Evolutionary conservation across 371 early-diverging fungal species (phyloP).

Genomic region (Mucor saturninus): DNA sequence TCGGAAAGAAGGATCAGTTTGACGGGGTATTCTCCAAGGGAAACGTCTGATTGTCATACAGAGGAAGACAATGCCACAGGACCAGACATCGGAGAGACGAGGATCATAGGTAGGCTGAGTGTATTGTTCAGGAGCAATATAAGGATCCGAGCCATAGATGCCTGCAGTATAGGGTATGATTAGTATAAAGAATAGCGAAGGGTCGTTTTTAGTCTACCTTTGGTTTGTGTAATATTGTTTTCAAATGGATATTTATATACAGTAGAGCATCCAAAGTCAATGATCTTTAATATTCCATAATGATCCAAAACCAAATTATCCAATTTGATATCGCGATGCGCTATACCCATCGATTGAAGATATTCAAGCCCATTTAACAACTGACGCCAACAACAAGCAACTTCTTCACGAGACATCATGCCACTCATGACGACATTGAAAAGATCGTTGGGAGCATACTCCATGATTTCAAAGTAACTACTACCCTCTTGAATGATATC

Average conservation of each 20-base stretch:
- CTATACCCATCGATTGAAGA: constrained; percentile 73
- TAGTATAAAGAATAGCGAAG: too few species aligned
- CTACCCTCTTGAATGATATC: constrained; percentile 72
- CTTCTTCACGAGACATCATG: constrained; percentile 63
- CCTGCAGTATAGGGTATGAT: constrained; percentile 1
- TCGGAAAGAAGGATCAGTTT: constrained; percentile 56
- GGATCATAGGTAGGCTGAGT: constrained; percentile 56
- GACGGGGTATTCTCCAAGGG: constrained; percentile 67
- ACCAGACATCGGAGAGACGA: constrained; percentile 58
- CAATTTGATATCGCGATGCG: constrained; percentile 84
- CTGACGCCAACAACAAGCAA: constrained; percentile 71
- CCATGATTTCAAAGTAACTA: constrained; percentile 72
- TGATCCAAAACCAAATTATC: constrained; percentile 77
- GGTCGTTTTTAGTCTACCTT: too few species aligned
- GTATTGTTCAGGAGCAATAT: constrained; percentile 65
- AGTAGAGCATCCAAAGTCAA: constrained; percentile 88
- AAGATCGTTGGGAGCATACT: constrained; percentile 75
- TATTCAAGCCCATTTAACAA: constrained; percentile 74
- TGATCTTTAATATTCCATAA: constrained; percentile 77
- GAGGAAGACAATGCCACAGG: constrained; percentile 61
- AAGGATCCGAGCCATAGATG: constrained; percentile 55
- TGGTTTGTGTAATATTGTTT: constrained; percentile 51
- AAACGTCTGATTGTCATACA: constrained; percentile 73
- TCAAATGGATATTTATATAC: constrained; percentile 76
- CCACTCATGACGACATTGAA: constrained; percentile 70